phyloP scores from a whole-genome alignment of 2,329 filamentous ascomycete species.

The Aspergillus fischeri region DNA sequence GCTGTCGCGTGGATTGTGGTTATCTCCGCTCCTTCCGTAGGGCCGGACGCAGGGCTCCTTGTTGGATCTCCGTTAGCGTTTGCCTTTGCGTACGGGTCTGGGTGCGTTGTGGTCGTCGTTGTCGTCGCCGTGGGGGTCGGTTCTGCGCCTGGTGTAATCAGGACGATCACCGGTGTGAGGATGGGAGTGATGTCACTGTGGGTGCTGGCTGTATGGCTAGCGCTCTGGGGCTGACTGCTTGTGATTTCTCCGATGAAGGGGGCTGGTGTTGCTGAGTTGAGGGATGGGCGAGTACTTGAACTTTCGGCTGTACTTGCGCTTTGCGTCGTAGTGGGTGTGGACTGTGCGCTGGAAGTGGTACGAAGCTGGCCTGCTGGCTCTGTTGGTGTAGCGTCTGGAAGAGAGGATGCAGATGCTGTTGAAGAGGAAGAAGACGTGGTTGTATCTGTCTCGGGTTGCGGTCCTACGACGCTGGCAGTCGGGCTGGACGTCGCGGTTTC shows the following conservation, averaged over 20 bases:
- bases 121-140: neutral
- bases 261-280: neutral
- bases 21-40: neutral
- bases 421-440: neutral
- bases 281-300: neutral
- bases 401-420: neutral
- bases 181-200: neutral
- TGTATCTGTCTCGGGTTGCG: neutral
- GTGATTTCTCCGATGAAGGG: neutral
- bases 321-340: neutral
- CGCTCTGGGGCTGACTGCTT: neutral
- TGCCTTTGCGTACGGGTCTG: neutral
- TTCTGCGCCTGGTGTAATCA: constrained; percentile 3
- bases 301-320: neutral
- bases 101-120: neutral
- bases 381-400: neutral
- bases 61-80: no score
- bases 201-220: neutral
- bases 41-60: neutral
- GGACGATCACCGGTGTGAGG: constrained; percentile 3
- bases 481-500: neutral
- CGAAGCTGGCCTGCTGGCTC: neutral
- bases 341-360: neutral
- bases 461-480: neutral
- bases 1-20: neutral